Percentiles rank a stretch among this genome's conserved stretches.
Evolutionary conservation across 495 filamentous ascomycete genomes (phyloP).

Genomic region (Penicillium chermesinum): DNA sequence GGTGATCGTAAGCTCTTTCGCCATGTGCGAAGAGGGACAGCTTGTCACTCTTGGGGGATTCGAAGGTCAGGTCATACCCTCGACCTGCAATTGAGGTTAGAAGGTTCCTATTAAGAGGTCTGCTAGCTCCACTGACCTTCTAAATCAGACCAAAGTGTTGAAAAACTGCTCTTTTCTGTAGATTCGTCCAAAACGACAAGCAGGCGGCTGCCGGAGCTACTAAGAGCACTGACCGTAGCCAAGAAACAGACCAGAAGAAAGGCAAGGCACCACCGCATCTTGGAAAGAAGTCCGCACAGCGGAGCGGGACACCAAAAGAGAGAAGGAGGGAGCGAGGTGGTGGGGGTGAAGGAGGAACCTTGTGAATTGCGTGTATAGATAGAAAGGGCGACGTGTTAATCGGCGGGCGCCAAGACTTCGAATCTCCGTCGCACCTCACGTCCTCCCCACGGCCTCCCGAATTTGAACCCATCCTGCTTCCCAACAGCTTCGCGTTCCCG

Average conservation of each 20-base stretch:
- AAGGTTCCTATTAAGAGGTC: too few relatives aligned
- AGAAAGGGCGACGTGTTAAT: slow-evolving; percentile 48
- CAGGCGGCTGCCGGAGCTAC: slow-evolving; percentile 73
- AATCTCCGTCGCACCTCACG: slow-evolving; percentile 32
- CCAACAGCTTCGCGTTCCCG: slow-evolving; percentile 4
- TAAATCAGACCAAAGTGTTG: slow-evolving; percentile 75
- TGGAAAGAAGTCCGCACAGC: slow-evolving; percentile 39
- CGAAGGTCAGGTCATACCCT: slow-evolving; percentile 73
- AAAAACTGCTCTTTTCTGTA: slow-evolving; percentile 72
- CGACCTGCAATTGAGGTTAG: slow-evolving; percentile 51
- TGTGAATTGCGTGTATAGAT: slow-evolving; percentile 14
- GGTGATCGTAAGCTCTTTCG: slow-evolving; percentile 83
- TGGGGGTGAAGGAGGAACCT: slow-evolving; percentile 14
- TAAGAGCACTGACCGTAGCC: slow-evolving; percentile 66
- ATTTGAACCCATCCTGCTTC: slow-evolving; percentile 14
- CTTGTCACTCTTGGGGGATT: slow-evolving; percentile 79
- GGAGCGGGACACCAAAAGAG: slow-evolving; percentile 22
- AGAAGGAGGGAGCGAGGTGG: slow-evolving; percentile 14
- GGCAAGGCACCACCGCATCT: slow-evolving; percentile 73
- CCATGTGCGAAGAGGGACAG: slow-evolving; percentile 82
- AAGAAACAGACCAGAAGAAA: slow-evolving; percentile 61
- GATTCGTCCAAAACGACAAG: slow-evolving; percentile 83
- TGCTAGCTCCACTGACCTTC: slow-evolving; percentile 59
- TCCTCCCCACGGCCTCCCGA: slow-evolving; percentile 23
- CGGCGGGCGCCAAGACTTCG: slow-evolving; percentile 42